phyloP scores from a whole-genome alignment of 768 basidiomycete genomes.

The Pilatotrama ljubarskyi region DNA sequence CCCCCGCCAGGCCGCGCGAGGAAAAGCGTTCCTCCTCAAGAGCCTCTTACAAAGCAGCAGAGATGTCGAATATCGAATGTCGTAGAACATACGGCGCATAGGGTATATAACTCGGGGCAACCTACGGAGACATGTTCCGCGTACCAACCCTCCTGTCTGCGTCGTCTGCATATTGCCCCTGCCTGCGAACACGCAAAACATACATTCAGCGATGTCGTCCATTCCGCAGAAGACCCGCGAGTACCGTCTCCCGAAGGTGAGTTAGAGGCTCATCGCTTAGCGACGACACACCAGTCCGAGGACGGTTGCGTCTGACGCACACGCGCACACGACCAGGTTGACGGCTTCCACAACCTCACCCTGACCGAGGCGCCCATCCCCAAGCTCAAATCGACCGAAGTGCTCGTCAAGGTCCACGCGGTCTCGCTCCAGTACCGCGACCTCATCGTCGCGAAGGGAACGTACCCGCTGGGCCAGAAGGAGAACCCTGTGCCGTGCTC shows the following conservation, averaged over 20 bases:
- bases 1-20: not conserved
- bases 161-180: not conserved
- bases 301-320: not conserved
- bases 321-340: constrained; percentile 18
- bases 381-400: constrained; percentile 45
- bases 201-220: constrained; percentile 1
- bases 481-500: constrained; percentile 35
- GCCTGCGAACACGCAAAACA: not conserved
- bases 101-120: not conserved
- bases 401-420: constrained; percentile 55
- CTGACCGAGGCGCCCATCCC: constrained; percentile 29
- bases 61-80: not conserved
- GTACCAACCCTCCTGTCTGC: not conserved
- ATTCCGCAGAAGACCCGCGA: constrained; percentile 25
- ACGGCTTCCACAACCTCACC: constrained; percentile 31
- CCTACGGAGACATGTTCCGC: not conserved
- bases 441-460: constrained; percentile 40
- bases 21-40: not conserved
- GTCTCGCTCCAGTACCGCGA: constrained; percentile 60
- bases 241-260: constrained; percentile 27
- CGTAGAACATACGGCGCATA: not conserved
- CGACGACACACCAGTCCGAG: not conserved
- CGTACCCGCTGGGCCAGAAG: constrained; percentile 40
- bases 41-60: not conserved
- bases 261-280: not conserved